Percentiles rank a stretch among this genome's conserved stretches.
Evolutionary conservation across 768 basidiomycete species (phyloP).

Genomic region (Trametes villosa): DNA sequence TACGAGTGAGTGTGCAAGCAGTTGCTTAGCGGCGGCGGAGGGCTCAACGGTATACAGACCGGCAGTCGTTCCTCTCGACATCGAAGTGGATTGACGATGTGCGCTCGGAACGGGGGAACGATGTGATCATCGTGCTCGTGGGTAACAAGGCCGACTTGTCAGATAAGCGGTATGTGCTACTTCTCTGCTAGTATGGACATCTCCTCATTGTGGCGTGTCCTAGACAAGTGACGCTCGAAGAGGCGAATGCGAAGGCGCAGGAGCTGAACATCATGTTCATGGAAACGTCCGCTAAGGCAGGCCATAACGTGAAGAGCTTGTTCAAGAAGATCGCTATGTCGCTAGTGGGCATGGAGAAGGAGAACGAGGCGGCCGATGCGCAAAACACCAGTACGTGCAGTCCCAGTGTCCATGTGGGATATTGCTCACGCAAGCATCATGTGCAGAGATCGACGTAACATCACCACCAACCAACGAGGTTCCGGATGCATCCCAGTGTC

Average conservation of each 20-base stretch:
- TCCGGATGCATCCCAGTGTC: constrained; percentile 87
- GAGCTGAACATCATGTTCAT: constrained; percentile 97
- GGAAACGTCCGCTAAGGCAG: constrained; percentile 99
- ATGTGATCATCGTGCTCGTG: constrained; percentile 97
- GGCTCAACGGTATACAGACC: constrained; percentile 54
- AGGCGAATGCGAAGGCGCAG: constrained; percentile 89
- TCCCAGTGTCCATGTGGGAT: neutral
- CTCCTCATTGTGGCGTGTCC: constrained; percentile 10
- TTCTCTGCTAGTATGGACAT: neutral
- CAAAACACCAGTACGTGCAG: constrained; percentile 50
- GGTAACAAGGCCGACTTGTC: constrained; percentile 99
- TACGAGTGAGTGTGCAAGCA: constrained; percentile 70
- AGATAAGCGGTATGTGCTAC: constrained; percentile 83
- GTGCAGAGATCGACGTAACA: constrained; percentile 89
- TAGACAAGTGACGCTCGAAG: constrained; percentile 98
- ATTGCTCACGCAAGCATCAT: neutral
- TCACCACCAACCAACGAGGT: constrained; percentile 66
- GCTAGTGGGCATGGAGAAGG: constrained; percentile 94
- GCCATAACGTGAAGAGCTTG: constrained; percentile 97
- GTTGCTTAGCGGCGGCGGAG: neutral
- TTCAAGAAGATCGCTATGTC: constrained; percentile 99
- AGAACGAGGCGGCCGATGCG: constrained; percentile 52
- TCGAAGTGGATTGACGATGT: constrained; percentile 99
- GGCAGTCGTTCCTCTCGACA: constrained; percentile 97
- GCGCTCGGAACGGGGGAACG: constrained; percentile 93